Evolutionary conservation across 176 grass and related monocot genomes (phyloP).

Genomic region (Lolium multiflorum): DNA sequence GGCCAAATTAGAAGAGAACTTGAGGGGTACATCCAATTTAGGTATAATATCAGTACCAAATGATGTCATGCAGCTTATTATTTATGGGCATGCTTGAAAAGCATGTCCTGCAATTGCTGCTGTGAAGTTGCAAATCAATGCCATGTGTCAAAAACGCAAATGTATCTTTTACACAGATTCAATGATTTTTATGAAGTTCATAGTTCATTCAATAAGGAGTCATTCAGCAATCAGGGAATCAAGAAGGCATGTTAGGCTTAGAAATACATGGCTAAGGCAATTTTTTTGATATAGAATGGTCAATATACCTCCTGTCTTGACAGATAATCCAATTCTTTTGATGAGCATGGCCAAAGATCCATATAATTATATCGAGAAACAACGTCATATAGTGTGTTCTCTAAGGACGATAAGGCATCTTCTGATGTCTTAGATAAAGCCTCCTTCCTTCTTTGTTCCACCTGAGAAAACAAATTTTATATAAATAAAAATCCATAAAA

Average conservation of each 20-base stretch:
- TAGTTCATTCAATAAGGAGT: constrained; percentile 22
- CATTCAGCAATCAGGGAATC: neutral
- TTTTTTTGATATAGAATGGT: constrained; percentile 1
- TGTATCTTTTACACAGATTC: neutral
- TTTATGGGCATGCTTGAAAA: constrained; percentile 12
- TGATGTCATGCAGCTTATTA: constrained; percentile 10
- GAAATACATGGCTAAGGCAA: neutral
- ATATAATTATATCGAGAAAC: constrained; percentile 85
- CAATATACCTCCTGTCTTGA: constrained; percentile 77
- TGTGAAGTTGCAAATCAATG: constrained; percentile 8
- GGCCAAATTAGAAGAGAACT: constrained; percentile 18
- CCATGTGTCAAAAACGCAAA: neutral
- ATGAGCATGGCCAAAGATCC: constrained; percentile 97
- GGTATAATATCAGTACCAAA: constrained; percentile 26
- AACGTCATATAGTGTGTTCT: constrained; percentile 77
- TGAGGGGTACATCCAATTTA: constrained; percentile 10
- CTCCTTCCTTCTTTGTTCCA: constrained; percentile 96
- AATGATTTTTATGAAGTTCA: constrained; percentile 31
- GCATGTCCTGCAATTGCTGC: neutral
- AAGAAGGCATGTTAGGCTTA: constrained; percentile 26
- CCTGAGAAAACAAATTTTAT: constrained; percentile 55
- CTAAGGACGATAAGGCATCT: constrained; percentile 63
- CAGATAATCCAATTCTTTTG: constrained; percentile 97
- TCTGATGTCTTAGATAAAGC: constrained; percentile 74
- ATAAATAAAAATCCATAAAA: neutral